Base-by-base conservation (phyloP, 2,329 filamentous ascomycete genomes). In the Cladophialophora psammophila region DNA sequence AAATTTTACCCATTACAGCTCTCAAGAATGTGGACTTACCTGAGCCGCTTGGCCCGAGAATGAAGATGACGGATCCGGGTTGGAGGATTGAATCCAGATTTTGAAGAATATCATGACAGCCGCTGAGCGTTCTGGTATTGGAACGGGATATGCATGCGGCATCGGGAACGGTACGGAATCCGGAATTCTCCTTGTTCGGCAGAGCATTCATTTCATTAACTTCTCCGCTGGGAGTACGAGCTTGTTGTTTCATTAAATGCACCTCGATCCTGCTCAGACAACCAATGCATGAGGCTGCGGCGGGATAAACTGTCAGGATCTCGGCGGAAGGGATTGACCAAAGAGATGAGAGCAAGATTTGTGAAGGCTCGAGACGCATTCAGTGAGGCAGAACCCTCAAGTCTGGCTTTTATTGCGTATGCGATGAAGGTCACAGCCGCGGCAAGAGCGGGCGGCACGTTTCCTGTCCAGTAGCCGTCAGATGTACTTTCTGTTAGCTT, bases 281-380 rank as follows among this genome's bases (percentile, higher is more conserved):
- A 18, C 56, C 56, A 26, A 59, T 26, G 31, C 56, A 59, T 26
- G 56, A 45, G 8, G 36, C 56, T 38, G 31, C 48, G 5, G 48
- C 45, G n/a, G 59, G 59, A 26, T 59, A 45, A 18, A 72, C 63
- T 34, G 71, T 72, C 18, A 76, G 68, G 12, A 76, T 69, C 12
- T 62, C 69, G 13, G 71, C 62, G 10, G 76, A 56, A 5, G 74
- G 75, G 3, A 62, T 62, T 5, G 56, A 76, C 61, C 52, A 76
- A 56, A 3, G 71, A 68, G 34, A 76, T 72, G 36, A 76, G 66
- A 1, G 75, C 74, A 1, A 76, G 34, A 1, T 72, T 73, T 7
- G 76, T 75, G 53, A 75, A 75, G 4, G 74, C 72, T 34, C 66
- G 66, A n/a, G 65, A 64, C 5, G 73, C 67, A 9, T 75, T 60